Evolutionary conservation across 129 eudicot species (phyloP), one percentile per base, ranked within the genome.

Genomic region (Scalesia atractyloides): DNA sequence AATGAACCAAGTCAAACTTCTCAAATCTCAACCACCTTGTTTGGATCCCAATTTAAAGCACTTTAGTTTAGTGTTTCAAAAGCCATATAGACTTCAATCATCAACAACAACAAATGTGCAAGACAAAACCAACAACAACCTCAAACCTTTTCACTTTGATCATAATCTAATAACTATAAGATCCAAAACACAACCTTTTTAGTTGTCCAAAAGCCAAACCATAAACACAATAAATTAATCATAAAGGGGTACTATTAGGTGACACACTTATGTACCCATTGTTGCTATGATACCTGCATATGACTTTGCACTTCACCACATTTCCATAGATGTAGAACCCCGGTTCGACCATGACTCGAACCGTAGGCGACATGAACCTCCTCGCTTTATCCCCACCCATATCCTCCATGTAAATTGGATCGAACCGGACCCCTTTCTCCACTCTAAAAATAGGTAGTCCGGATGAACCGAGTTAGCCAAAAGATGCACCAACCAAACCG

Each of bases 261-360:
- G 81, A 69, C 49, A 50, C 72, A 70, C 18, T 72, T 49, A 65
- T 69, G 22, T 39, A 72, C 65, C 86, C 79, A 73, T 48, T 76
- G 72, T 59, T 73, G 56, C 47, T 84, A 69, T 83, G 68, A 67
- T 94, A 94, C 88, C 96, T 87, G 84, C 96, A 87, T 57, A 90
- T 79, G 66, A 87, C 98, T 83, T 90, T 94, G 86, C 97, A 90
- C 96, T 94, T 90, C 64, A 87, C 91, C 89, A 94, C 98, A 80
- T 83, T 94, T 13, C 92, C 96, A 37, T 86, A 88, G 6, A 94
- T 93, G 77, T 94, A 94, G 81, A 94, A 94, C 78, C 99, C 99
- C 0, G 99, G 99, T 60, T 87, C 81, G 8, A 94, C 96, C 99
- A 94, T 94, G 81, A 94, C 80, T 52, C 93, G 76, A 69, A 94